Base-by-base conservation (phyloP, 192 early-diverging fungal species). In the Coemansia sp. region DNA sequence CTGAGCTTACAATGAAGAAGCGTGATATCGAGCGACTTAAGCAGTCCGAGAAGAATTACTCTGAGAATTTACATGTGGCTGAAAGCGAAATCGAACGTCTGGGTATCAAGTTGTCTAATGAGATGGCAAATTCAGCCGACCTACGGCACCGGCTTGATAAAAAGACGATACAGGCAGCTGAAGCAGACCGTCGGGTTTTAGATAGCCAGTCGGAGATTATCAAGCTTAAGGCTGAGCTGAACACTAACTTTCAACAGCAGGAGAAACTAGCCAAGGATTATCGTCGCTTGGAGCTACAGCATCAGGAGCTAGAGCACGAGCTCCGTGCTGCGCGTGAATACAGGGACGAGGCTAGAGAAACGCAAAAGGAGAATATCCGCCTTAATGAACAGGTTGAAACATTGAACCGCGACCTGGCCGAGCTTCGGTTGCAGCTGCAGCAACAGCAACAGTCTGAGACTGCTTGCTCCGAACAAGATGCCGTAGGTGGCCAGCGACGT, bases 1-100 rank as follows among this genome's bases (percentile, higher is more conserved):
- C 66, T 17, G 73, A 83, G 63, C 54, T 79, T 57, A 72, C 76
- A 7, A 78, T 66, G 61, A 77, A 71, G 63, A 68, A 68, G 62
- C 74, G 80, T 50, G 80, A 82, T 6, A 78, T 82, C 33, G 80
- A 82, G 33, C 72, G 68, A 23, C 72, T 74, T 62, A 74, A 58
- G 60, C 25, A 19, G 23, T 30, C 61, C 27, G 61, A 70, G 30
- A 71, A 58, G 39, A 65, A 52, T 63, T 63, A 61, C 30, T 2
- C 54, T 17, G 64, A 78, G 51, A 68, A 39, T 55, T 55, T 82
- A 42, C 51, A 71, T 1, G 25, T 61, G 27, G 68, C 80, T 17
- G 80, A 82, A 57, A 42, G 36, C 29, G 72, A 78, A 29, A 42
- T 82, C 9, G 76, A 78, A 62, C 60, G 61, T 10, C 14, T 78